A percentile compares a stretch with the other conserved stretches of the same genome.
These are phyloP conservation scores for Populus hybrid DNA, from an alignment of 441 rosid species.

Conservation along the genomic window DNA sequence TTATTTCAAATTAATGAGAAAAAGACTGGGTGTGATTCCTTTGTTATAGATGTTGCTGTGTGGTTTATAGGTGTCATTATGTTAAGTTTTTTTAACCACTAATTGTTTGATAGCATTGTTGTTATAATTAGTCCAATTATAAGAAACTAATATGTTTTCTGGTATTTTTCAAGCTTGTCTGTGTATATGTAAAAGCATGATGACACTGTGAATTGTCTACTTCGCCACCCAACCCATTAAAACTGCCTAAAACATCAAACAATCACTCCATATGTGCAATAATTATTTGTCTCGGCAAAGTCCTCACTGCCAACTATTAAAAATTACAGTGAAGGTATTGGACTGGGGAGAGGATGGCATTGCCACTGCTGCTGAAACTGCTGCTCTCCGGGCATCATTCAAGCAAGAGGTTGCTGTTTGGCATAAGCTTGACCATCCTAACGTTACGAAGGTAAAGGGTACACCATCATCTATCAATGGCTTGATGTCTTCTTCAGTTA, in stretches of 20 bases:
- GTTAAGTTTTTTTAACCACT: background rate
- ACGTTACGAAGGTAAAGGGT: slow-evolving; percentile 66
- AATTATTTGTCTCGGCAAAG: slow-evolving; percentile 9
- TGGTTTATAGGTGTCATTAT: too few species aligned
- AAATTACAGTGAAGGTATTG: slow-evolving; percentile 54
- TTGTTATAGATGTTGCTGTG: too few species aligned
- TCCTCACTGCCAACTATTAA: slow-evolving; percentile 22
- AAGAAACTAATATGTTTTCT: too few species aligned
- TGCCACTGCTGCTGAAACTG: slow-evolving; percentile 70
- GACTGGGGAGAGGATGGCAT: slow-evolving; percentile 90
- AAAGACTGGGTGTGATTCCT: too few species aligned
- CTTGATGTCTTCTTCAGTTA: slow-evolving; percentile 1
- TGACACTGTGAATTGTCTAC: background rate
- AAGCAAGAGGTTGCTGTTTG: slow-evolving; percentile 86
- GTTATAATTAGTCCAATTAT: too few species aligned
- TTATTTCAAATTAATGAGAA: too few species aligned
- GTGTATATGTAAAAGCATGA: background rate
- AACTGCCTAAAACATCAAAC: background rate
- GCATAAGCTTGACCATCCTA: slow-evolving; percentile 84
- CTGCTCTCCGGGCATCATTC: slow-evolving; percentile 64
- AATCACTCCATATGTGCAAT: background rate
- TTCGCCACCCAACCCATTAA: background rate
- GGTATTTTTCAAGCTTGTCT: too few species aligned
- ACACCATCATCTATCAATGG: background rate
- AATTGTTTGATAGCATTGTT: background rate